Conservation (phyloP, 2,329 filamentous ascomycete genomes). For the Chrysoporthe deuterocubensis region DNA sequence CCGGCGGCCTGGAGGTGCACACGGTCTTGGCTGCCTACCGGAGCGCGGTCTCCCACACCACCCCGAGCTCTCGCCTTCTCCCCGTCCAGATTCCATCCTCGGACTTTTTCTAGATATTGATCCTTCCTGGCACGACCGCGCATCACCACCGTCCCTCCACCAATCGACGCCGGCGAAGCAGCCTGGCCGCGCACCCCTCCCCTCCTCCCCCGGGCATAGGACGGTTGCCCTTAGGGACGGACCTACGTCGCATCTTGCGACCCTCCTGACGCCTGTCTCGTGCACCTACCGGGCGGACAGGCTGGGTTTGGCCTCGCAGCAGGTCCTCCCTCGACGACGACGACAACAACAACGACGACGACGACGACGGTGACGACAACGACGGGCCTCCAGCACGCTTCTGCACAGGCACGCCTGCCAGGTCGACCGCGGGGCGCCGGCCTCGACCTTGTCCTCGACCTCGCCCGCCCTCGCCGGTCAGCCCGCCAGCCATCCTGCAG, state of each 20-base stretch:
- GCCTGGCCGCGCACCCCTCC: background rate
- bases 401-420: background rate
- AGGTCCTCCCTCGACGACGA: too few relatives aligned
- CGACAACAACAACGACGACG: too few relatives aligned
- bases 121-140: background rate
- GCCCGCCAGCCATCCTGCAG: background rate
- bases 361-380: too few relatives aligned
- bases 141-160: background rate
- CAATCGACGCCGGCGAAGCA: background rate
- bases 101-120: slow-evolving; percentile 8
- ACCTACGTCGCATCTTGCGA: background rate
- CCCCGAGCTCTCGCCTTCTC: background rate
- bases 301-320: too few relatives aligned
- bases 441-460: background rate
- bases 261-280: background rate
- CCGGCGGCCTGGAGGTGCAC: background rate
- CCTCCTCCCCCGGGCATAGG: background rate
- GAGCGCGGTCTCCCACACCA: slow-evolving; percentile 1
- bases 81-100: background rate
- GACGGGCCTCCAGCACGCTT: too few relatives aligned
- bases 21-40: background rate
- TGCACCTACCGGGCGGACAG: background rate
- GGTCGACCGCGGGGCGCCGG: background rate
- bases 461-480: background rate
- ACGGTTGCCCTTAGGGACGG: background rate